Evolutionary conservation across 2,329 filamentous ascomycete genomes (phyloP), one percentile per base, ranked within the genome.

Genomic region (Karstenula rhodostoma): DNA sequence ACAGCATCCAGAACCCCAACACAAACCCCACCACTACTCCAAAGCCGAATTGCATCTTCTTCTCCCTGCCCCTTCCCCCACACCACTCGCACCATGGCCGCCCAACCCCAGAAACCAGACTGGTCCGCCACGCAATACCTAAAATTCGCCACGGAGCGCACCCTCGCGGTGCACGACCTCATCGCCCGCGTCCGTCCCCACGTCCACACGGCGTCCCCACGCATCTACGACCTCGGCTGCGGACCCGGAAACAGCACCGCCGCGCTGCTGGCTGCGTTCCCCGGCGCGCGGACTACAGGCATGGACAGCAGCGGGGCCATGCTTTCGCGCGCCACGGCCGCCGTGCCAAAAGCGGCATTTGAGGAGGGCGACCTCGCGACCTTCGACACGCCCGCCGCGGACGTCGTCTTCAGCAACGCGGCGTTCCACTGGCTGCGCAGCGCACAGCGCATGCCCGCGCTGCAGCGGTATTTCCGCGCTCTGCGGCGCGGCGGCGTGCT

Each of bases 71-170:
- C 61, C 2, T 42, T 52, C 22, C 15, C 27, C 29, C n/a, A 13
- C 25, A 51, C 55, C 44, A 17, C 50, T 22, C 37, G 32, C 19
- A 40, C 32, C 37, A 53, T 57, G 37, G 6, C 46, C 2, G 13
- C 55, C 17, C 15, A 56, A 2, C 32, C 58, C 12, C 60, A 60
- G 33, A 57, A 66, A 25, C 68, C 72, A 59, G 81, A 84, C 74
- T 88, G 86, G 86, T 85, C 79, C n/a, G 83, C 86, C 43, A 67
- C 75, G 2, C 85, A 86, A 68, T 88, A 88, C 69, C 79, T 86
- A 61, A 85, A 86, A 61, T 88, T 87, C 66, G 71, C 76, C 63
- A 73, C 77, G 53, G 82, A 87, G 55, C 81, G 86, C 59, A 87
- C 84, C 0, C 81, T 82, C 2, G 79, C 86, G 7, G 80, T 83